phyloP scores from a whole-genome alignment of 2,329 filamentous ascomycete species.

The Dactylellina cionopaga region DNA sequence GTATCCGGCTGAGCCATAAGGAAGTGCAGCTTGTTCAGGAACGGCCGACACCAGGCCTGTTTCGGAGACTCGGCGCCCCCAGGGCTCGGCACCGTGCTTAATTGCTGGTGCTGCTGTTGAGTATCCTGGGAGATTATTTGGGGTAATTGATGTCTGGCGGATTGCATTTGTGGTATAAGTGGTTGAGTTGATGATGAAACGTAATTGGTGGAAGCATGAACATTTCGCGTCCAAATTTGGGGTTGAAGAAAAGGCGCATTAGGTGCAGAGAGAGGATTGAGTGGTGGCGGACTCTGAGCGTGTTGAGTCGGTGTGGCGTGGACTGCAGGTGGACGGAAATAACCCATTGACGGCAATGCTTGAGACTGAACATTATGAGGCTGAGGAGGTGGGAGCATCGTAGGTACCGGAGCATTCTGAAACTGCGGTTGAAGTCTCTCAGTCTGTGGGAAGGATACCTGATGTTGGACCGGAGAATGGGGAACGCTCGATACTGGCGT shows the following conservation, averaged over 20 bases:
- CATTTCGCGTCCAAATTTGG: neutral
- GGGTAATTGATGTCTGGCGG: neutral
- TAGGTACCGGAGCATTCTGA: neutral
- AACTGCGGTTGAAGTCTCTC: slow-evolving; percentile 15
- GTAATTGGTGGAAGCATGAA: neutral
- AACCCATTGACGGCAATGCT: neutral
- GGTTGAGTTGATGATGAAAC: neutral
- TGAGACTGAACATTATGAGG: slow-evolving; percentile 6
- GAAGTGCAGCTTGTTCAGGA: slow-evolving; percentile 16
- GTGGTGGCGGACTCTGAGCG: neutral
- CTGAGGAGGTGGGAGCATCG: slow-evolving; percentile 34
- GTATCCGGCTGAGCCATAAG: slow-evolving; percentile 16
- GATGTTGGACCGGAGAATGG: slow-evolving; percentile 1
- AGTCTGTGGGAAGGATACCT: neutral
- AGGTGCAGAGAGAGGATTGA: no score
- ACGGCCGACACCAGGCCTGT: slow-evolving; percentile 12
- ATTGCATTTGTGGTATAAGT: neutral
- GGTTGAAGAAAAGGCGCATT: neutral
- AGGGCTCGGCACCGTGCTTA: neutral
- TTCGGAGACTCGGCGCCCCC: neutral
- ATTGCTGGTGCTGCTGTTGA: slow-evolving; percentile 6
- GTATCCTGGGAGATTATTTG: neutral
- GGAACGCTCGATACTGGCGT: neutral
- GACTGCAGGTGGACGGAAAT: slow-evolving; percentile 2
- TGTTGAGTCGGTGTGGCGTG: neutral